Evolutionary conservation across 75 land plant species (phyloP).

Genomic region (Larix kaempferi): DNA sequence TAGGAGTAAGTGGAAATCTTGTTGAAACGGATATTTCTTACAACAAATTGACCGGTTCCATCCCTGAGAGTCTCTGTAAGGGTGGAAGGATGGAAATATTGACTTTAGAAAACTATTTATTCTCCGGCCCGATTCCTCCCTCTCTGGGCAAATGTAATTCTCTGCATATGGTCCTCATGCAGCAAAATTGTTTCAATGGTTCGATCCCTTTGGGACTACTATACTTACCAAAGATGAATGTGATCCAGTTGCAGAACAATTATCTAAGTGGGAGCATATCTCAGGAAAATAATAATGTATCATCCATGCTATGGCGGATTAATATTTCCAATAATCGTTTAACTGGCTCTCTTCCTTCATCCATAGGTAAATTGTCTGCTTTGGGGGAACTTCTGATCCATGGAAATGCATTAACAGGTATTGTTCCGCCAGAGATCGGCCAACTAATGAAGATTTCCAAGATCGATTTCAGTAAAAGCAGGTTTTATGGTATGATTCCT

Average conservation of each 20-base stretch:
- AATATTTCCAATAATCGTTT: constrained; percentile 31
- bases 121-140: constrained; percentile 71
- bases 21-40: neutral
- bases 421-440: constrained; percentile 25
- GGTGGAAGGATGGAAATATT: constrained; percentile 62
- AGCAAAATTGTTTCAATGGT: constrained; percentile 68
- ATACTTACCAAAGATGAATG: constrained; percentile 38
- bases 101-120: constrained; percentile 54
- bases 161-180: constrained; percentile 67
- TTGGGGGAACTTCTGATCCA: constrained; percentile 17
- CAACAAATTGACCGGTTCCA: constrained; percentile 46
- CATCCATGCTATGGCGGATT: constrained; percentile 19
- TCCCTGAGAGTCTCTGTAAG: constrained; percentile 66
- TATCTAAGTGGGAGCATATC: constrained; percentile 49
- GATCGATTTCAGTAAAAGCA: constrained; percentile 19
- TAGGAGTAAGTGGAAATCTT: neutral
- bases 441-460: constrained; percentile 20
- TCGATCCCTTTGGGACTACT: constrained; percentile 59
- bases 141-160: constrained; percentile 56
- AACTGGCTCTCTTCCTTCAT: constrained; percentile 16
- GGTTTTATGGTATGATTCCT: constrained; percentile 27
- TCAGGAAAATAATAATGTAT: neutral
- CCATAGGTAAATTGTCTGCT: constrained; percentile 17
- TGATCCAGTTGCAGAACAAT: constrained; percentile 55
- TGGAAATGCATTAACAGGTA: constrained; percentile 25